Evolutionary conservation across 2,329 filamentous ascomycete species (phyloP).

Genomic region (Aureobasidium namibiae): DNA sequence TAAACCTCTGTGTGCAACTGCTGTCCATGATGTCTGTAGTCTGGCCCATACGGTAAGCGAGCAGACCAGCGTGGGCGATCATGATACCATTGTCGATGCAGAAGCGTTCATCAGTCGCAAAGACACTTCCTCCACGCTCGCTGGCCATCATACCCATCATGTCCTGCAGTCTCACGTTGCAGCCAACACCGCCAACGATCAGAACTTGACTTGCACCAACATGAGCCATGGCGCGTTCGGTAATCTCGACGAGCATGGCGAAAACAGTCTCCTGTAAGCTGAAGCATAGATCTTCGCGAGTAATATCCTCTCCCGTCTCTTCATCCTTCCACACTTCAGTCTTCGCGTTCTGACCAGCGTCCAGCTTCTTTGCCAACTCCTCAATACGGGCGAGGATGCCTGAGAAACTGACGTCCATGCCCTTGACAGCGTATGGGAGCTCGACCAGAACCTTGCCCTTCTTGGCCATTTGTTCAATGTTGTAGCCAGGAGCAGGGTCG

Average conservation of each 20-base stretch:
- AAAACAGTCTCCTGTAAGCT: constrained; percentile 91
- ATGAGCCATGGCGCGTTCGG: constrained; percentile 96
- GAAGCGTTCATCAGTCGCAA: constrained; percentile 91
- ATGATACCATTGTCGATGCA: constrained; percentile 99
- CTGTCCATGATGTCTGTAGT: constrained; percentile 69
- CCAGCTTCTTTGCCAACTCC: constrained; percentile 63
- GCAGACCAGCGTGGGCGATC: constrained; percentile 91
- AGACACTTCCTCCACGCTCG: constrained; percentile 82
- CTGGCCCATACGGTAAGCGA: constrained; percentile 78
- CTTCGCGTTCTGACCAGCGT: constrained; percentile 22
- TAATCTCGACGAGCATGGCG: constrained; percentile 97
- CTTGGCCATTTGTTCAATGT: constrained; percentile 90
- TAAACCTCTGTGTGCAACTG: constrained; percentile 52
- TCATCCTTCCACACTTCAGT: constrained; percentile 28
- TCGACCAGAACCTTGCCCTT: constrained; percentile 66
- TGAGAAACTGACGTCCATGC: constrained; percentile 96
- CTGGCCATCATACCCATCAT: constrained; percentile 98
- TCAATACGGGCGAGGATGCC: constrained; percentile 84
- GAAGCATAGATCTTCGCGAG: constrained; percentile 82
- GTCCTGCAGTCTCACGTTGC: constrained; percentile 86
- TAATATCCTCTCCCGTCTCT: constrained; percentile 53
- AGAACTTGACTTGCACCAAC: constrained; percentile 85
- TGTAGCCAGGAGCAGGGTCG: constrained; percentile 93
- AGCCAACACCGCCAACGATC: constrained; percentile 92
- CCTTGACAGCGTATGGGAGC: constrained; percentile 91